phyloP scores from a whole-genome alignment of 192 early-diverging fungal genomes.

The Backusella macrospora region DNA sequence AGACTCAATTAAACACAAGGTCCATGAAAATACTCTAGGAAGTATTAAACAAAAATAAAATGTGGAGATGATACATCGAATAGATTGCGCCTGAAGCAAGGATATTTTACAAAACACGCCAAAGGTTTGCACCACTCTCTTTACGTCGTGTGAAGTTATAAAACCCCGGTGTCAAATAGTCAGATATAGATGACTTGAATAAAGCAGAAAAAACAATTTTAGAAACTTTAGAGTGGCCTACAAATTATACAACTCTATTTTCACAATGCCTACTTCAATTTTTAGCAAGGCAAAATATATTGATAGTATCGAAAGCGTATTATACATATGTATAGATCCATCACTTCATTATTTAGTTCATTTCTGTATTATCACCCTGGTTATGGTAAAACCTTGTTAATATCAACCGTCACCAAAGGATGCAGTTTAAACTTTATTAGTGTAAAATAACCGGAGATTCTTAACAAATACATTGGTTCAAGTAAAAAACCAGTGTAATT shows the following conservation, averaged over 20 bases:
- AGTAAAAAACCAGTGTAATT: constrained; percentile 91
- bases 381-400: constrained; percentile 48
- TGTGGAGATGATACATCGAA: background rate
- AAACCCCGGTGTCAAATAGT: constrained; percentile 75
- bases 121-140: constrained; percentile 78
- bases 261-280: constrained; percentile 84
- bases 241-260: constrained; percentile 90
- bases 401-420: background rate
- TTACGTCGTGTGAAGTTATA: constrained; percentile 80
- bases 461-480: constrained; percentile 98
- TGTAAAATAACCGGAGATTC: background rate
- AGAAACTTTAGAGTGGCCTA: constrained; percentile 96
- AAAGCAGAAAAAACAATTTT: constrained; percentile 80
- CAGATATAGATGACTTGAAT: constrained; percentile 86
- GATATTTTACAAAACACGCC: constrained; percentile 72
- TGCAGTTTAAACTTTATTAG: background rate
- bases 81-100: constrained; percentile 46
- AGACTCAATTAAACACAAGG: constrained; percentile 73
- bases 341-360: constrained; percentile 50
- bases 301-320: background rate
- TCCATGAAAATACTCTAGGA: constrained; percentile 77
- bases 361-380: constrained; percentile 97
- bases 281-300: constrained; percentile 70
- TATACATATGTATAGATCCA: background rate
- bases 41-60: constrained; percentile 38